These are phyloP conservation scores for Remersonia thermophila DNA, from an alignment of 2,329 filamentous ascomycete genomes.

Conservation along the genomic window DNA sequence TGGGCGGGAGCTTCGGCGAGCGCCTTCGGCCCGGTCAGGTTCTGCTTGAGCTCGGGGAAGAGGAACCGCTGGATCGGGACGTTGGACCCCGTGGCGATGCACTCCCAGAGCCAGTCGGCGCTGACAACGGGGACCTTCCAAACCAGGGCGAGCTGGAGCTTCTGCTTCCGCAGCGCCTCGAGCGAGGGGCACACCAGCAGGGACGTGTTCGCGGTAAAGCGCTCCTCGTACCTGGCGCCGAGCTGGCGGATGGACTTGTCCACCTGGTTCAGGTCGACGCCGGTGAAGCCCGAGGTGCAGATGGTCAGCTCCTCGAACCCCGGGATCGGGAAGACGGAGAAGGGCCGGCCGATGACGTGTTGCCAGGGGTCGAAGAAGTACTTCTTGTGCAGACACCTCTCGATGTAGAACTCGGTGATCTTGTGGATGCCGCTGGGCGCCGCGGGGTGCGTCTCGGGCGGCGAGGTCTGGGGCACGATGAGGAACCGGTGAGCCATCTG, in stretches of 20 bases:
- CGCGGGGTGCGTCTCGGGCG: conserved; percentile 31
- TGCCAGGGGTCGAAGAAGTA: conserved; percentile 54
- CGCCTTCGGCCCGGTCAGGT: conserved; percentile 8
- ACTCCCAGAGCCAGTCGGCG: conserved; percentile 75
- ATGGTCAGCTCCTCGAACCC: conserved; percentile 61
- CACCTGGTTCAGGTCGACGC: conserved; percentile 76
- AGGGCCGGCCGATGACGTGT: conserved; percentile 66
- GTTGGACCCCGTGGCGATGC: conserved; percentile 46
- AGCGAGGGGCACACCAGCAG: conserved; percentile 61
- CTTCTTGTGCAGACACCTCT: conserved; percentile 73
- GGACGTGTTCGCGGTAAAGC: conserved; percentile 57
- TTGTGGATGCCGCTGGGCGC: conserved; percentile 31
- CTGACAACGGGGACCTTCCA: conserved; percentile 73
- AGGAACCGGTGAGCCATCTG: conserved; percentile 32
- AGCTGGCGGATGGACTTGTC: conserved; percentile 64
- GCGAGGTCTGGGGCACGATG: conserved; percentile 41
- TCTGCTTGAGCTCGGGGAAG: conserved; percentile 33
- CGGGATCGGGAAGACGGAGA: conserved; percentile 55
- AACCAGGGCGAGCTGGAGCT: conserved; percentile 62
- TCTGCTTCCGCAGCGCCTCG: conserved; percentile 52
- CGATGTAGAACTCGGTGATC: conserved; percentile 88
- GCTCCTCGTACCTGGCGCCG: conserved; percentile 71
- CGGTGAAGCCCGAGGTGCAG: conserved; percentile 70
- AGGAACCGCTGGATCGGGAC: conserved; percentile 34
- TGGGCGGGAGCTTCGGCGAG: not conserved